Evolutionary conservation across 2,329 filamentous ascomycete genomes (phyloP).

Genomic region (Alternaria arbusti): DNA sequence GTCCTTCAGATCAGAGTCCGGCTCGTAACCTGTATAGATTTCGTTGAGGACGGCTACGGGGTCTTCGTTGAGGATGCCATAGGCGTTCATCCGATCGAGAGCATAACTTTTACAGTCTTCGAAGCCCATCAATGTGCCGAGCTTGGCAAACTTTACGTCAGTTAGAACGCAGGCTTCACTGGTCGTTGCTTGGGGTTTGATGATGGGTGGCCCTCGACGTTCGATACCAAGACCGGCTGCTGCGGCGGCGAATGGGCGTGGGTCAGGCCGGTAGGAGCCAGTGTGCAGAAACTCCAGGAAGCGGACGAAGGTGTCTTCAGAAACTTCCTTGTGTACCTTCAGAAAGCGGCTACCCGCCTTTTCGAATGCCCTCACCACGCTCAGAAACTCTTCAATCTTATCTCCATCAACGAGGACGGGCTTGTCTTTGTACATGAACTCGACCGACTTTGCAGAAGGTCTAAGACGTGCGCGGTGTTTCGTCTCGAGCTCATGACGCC

Average conservation of each 20-base stretch:
- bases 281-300: slow-evolving; percentile 43
- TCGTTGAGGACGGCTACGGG: slow-evolving; percentile 44
- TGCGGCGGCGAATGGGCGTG: slow-evolving; percentile 2
- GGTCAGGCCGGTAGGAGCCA: slow-evolving; percentile 31
- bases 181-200: slow-evolving; percentile 15
- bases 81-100: slow-evolving; percentile 41
- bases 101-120: slow-evolving; percentile 45
- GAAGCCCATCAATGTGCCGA: slow-evolving; percentile 45
- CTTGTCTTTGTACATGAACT: slow-evolving; percentile 47
- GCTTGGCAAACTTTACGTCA: slow-evolving; percentile 40
- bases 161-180: slow-evolving; percentile 22
- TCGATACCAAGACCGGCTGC: slow-evolving; percentile 9
- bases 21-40: slow-evolving; percentile 41
- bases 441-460: slow-evolving; percentile 43
- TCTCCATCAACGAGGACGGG: slow-evolving; percentile 40
- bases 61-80: slow-evolving; percentile 42
- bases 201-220: slow-evolving; percentile 30
- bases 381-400: slow-evolving; percentile 36
- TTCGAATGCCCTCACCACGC: slow-evolving; percentile 39
- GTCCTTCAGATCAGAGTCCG: slow-evolving; percentile 25
- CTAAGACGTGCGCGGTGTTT: slow-evolving; percentile 35
- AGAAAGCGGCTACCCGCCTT: slow-evolving; percentile 35
- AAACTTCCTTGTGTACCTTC: slow-evolving; percentile 36
- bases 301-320: slow-evolving; percentile 38
- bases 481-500: slow-evolving; percentile 33